Percentiles rank a stretch among this genome's conserved stretches.
Evolutionary conservation across 768 basidiomycete genomes (phyloP).

Genomic region (Suillus fuscotomentosus): DNA sequence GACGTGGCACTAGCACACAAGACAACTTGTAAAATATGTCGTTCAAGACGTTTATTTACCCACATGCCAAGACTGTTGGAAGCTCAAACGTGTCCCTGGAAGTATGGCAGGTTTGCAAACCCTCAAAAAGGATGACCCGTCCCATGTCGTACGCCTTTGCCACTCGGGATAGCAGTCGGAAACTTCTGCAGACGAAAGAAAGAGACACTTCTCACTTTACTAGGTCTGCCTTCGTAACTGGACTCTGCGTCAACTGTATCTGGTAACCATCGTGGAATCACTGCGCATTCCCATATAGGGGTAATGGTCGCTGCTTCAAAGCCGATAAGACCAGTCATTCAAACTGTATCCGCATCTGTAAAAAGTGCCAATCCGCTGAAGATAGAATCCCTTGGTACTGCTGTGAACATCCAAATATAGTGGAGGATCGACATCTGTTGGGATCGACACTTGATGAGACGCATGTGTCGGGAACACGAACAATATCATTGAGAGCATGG

Average conservation of each 20-base stretch:
- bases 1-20: not conserved
- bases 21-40: not conserved
- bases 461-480: not conserved
- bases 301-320: conserved; percentile 18
- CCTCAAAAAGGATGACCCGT: not conserved
- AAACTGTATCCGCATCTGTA: not conserved
- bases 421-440: not conserved
- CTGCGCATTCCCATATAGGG: conserved; percentile 22
- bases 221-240: not conserved
- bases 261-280: conserved; percentile 19
- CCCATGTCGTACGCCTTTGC: not conserved
- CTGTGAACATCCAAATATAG: not conserved
- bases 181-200: not conserved
- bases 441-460: not conserved
- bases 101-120: not conserved
- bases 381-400: not conserved
- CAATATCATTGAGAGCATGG: not conserved
- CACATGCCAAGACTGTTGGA: not conserved
- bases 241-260: conserved; percentile 9
- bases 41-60: not conserved
- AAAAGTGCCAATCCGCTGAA: not conserved
- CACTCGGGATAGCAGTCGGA: not conserved
- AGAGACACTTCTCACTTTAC: not conserved
- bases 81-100: not conserved
- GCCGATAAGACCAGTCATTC: conserved; percentile 9